phyloP scores from a whole-genome alignment of 176 grass and related monocot species.

The Oryza rufipogon region DNA sequence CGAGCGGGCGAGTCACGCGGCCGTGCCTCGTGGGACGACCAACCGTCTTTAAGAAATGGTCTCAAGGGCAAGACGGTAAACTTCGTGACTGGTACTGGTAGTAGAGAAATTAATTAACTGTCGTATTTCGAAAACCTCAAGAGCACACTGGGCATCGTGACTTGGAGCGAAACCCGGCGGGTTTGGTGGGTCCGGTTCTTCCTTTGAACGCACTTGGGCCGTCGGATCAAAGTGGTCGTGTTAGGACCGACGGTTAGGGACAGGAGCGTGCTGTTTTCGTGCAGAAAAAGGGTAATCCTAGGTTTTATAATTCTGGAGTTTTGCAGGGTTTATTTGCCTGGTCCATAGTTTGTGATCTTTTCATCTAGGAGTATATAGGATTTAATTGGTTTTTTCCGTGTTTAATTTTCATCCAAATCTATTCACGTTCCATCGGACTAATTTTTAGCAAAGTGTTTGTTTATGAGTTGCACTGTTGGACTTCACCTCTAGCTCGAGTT shows the following conservation, averaged over 20 bases:
- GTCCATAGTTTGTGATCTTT: too few species aligned
- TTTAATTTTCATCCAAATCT: too few species aligned
- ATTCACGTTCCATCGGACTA: too few species aligned
- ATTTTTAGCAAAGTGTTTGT: too few species aligned
- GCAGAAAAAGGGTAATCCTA: too few species aligned
- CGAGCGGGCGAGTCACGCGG: neutral
- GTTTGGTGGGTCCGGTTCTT: constrained; percentile 1
- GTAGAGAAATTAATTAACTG: neutral
- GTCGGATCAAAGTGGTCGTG: neutral
- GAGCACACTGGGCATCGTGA: neutral
- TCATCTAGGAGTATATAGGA: too few species aligned
- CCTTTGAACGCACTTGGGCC: neutral
- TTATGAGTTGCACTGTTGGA: too few species aligned
- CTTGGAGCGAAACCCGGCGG: constrained; percentile 7
- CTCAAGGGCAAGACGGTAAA: neutral
- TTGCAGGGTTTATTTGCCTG: too few species aligned
- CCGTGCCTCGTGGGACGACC: neutral
- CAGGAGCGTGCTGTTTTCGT: neutral
- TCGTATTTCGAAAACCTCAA: neutral
- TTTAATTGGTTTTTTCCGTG: too few species aligned
- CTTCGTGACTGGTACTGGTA: neutral
- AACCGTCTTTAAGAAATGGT: neutral
- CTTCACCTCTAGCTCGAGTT: too few species aligned
- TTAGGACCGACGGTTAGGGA: neutral
- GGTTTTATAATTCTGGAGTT: too few species aligned